phyloP scores from a whole-genome alignment of 345 rosid species.

The Populus pruinosa region DNA sequence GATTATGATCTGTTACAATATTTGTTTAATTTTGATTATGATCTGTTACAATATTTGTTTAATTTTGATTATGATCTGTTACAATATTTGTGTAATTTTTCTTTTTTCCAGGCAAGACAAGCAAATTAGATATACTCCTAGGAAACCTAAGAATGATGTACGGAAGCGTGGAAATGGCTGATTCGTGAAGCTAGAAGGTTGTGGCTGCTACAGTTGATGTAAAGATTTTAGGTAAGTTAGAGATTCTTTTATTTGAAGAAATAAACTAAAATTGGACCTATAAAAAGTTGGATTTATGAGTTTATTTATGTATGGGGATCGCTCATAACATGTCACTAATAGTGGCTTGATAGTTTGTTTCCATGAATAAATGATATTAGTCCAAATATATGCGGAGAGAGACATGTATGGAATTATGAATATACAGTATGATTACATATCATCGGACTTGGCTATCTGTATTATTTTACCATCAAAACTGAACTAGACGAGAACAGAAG shows the following conservation, averaged over 20 bases:
- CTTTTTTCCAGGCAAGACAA: conserved; percentile 34
- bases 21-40: neutral
- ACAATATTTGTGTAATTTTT: neutral
- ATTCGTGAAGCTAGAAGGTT: conserved; percentile 24
- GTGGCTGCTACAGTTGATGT: conserved; percentile 20
- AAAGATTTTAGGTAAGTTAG: neutral
- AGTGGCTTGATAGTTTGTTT: too few species aligned
- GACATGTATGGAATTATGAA: too few species aligned
- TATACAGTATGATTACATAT: too few species aligned
- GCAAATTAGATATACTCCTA: conserved; percentile 22
- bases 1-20: neutral
- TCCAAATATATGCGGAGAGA: too few species aligned
- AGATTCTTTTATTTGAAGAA: neutral
- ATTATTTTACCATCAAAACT: too few species aligned
- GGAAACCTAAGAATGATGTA: conserved; percentile 29
- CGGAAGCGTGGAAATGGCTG: conserved; percentile 29
- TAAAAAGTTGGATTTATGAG: neutral
- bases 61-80: neutral
- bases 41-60: too few species aligned
- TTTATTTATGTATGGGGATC: neutral
- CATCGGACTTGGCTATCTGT: too few species aligned
- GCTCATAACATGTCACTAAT: neutral
- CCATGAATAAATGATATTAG: too few species aligned
- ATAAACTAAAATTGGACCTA: neutral
- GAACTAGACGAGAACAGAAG: too few species aligned